Conservation (phyloP, 2,329 filamentous ascomycete genomes). For the Ustulina deusta region DNA sequence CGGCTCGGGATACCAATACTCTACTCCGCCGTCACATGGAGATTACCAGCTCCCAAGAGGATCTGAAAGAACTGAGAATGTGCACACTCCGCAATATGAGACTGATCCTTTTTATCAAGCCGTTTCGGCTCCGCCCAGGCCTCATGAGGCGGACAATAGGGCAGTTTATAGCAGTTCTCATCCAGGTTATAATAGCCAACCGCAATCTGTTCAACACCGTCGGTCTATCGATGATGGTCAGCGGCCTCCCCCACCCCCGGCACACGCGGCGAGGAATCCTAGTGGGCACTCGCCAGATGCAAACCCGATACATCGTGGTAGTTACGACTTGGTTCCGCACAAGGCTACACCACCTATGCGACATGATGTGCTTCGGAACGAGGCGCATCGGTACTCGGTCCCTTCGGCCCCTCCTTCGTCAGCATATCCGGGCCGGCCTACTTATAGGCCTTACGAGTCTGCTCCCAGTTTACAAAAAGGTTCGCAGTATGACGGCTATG, state of each 20-base stretch:
- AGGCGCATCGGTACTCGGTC: conserved; percentile 66
- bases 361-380: conserved; percentile 68
- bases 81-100: conserved; percentile 44
- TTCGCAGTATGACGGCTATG: conserved; percentile 49
- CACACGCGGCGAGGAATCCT: conserved; percentile 63
- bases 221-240: conserved; percentile 56
- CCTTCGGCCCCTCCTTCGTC: conserved; percentile 52
- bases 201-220: conserved; percentile 47
- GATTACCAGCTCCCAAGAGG: conserved; percentile 49
- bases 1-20: conserved; percentile 47
- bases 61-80: conserved; percentile 44
- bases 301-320: conserved; percentile 55
- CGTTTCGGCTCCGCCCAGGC: conserved; percentile 51
- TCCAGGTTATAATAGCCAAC: conserved; percentile 40
- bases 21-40: conserved; percentile 55
- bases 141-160: conserved; percentile 44
- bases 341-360: conserved; percentile 64
- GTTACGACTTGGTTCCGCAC: conserved; percentile 57
- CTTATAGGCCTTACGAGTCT: conserved; percentile 65
- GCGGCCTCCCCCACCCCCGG: conserved; percentile 68
- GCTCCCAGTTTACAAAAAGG: conserved; percentile 55
- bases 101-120: conserved; percentile 51
- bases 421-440: conserved; percentile 65
- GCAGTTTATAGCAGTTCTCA: conserved; percentile 40
- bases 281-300: conserved; percentile 58